Conservation (phyloP, 108 stramenopile species). For the Aurantiochytrium sp. region DNA sequence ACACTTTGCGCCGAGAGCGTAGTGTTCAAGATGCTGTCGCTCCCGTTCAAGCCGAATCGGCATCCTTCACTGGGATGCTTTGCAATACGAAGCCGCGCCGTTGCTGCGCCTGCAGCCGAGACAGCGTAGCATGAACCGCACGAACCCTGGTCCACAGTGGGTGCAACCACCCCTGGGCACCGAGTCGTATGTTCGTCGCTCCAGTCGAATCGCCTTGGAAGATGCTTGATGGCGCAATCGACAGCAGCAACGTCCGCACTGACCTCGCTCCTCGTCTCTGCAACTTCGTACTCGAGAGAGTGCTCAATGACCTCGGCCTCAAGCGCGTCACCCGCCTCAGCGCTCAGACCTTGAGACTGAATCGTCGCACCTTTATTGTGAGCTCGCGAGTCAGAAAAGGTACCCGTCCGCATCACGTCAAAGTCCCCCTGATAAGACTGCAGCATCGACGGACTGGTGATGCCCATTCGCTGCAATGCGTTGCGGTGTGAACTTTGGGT, state of each 20-base stretch:
- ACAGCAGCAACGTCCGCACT: neutral
- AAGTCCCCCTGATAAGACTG: neutral
- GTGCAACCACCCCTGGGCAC: neutral
- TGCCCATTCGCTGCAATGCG: neutral
- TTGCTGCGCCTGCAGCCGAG: neutral
- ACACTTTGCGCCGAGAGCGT: neutral
- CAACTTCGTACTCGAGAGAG: neutral
- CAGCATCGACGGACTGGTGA: neutral
- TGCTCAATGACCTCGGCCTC: neutral
- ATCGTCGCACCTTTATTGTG: too few species aligned
- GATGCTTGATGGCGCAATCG: neutral
- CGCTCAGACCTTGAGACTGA: too few species aligned
- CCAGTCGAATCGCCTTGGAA: neutral
- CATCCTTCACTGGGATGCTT: neutral
- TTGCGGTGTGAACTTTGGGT: neutral
- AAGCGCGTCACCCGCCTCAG: too few species aligned
- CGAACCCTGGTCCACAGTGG: neutral
- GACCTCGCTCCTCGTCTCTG: neutral
- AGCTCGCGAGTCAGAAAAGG: too few species aligned
- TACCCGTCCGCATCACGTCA: neutral
- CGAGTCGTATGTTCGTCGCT: neutral
- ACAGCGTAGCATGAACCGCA: slow-evolving; percentile 11
- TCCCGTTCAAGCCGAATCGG: neutral
- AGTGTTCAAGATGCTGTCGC: neutral
- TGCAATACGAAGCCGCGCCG: neutral